Conservation (phyloP, 192 early-diverging fungal species). For the Umbelopsis isabellina region DNA sequence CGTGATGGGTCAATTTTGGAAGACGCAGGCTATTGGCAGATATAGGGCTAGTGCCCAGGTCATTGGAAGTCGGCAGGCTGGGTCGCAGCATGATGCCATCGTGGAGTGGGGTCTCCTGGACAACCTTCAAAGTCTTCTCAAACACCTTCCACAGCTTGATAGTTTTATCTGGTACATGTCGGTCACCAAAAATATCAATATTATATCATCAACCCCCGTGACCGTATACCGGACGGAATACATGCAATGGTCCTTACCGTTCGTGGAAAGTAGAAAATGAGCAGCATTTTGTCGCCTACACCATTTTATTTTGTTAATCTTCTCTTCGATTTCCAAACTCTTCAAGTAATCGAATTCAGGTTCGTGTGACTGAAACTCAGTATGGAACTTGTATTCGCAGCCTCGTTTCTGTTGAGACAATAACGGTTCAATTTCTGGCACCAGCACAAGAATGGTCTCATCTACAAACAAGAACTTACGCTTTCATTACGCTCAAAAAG, state of each 20-base stretch:
- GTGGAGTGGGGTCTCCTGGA: constrained; percentile 88
- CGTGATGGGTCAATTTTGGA: constrained; percentile 90
- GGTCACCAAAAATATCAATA: constrained; percentile 8
- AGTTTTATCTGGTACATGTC: constrained; percentile 83
- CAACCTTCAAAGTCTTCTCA: constrained; percentile 95
- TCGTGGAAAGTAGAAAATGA: constrained; percentile 96
- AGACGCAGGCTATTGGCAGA: constrained; percentile 11
- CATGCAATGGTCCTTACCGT: constrained; percentile 58
- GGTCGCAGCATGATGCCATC: constrained; percentile 54
- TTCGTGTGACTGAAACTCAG: constrained; percentile 99
- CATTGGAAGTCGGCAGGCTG: constrained; percentile 33
- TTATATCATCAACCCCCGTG: constrained; percentile 16
- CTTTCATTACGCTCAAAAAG: constrained; percentile 97
- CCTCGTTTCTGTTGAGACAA: constrained; percentile 82
- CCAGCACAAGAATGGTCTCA: not conserved
- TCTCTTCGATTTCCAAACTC: constrained; percentile 99
- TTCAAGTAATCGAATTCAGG: constrained; percentile 99
- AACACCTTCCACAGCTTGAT: constrained; percentile 99
- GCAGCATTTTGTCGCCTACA: constrained; percentile 95
- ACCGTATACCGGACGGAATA: not conserved
- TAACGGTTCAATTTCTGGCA: not conserved
- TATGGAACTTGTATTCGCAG: constrained; percentile 99
- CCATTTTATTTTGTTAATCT: constrained; percentile 99
- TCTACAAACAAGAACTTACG: constrained; percentile 58
- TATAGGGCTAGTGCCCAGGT: constrained; percentile 27